Evolutionary conservation across 305 asterid genomes (phyloP).

Genomic region (Rubia tinctorum): DNA sequence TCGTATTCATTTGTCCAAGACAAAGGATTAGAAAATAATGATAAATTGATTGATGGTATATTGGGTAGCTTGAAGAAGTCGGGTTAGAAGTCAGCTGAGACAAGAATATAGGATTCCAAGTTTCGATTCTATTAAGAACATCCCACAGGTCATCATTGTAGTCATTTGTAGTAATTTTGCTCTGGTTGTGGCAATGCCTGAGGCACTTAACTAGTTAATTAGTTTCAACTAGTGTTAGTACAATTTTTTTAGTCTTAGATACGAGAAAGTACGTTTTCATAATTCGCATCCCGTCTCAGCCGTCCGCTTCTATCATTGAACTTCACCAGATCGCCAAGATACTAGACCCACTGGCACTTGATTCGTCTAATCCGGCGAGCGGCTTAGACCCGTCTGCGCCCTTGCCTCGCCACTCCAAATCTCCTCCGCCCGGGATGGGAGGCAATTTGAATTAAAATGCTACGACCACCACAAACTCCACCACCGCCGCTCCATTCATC

Average conservation of each 20-base stretch:
- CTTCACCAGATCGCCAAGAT: no score
- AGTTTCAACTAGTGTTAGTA: background rate
- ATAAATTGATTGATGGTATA: slow-evolving; percentile 54
- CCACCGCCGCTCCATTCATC: no score
- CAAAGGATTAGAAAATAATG: slow-evolving; percentile 35
- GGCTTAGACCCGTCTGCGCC: no score
- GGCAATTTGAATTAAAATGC: no score
- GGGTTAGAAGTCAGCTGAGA: slow-evolving; percentile 33
- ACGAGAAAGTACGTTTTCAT: background rate
- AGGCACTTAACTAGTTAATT: background rate
- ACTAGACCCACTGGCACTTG: no score
- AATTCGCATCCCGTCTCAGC: no score
- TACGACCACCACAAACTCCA: no score
- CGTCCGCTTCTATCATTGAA: no score
- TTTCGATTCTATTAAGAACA: background rate
- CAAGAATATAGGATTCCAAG: slow-evolving; percentile 24
- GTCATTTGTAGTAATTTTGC: no score
- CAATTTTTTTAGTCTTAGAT: background rate
- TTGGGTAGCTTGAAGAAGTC: slow-evolving; percentile 55
- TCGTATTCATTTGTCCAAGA: slow-evolving; percentile 56
- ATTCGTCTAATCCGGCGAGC: no score
- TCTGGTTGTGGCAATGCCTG: background rate
- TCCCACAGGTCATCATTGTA: background rate
- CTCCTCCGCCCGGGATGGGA: no score
- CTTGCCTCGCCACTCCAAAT: no score